Conservation (phyloP, 768 basidiomycete species). For the Suillus ampliporus region DNA sequence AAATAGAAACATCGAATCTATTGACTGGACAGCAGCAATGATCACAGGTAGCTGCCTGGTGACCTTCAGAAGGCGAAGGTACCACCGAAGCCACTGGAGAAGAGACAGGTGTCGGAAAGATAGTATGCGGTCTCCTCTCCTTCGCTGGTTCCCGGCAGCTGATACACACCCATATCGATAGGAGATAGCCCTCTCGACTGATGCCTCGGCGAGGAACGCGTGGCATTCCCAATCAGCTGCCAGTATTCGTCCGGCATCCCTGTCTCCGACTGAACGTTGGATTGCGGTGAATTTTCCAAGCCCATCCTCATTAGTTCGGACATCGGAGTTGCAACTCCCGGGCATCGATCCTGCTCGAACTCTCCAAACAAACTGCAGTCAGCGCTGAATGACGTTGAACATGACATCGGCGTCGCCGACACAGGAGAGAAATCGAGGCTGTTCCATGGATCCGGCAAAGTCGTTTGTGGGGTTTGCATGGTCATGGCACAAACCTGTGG, state of each 20-base stretch:
- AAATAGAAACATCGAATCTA: not conserved
- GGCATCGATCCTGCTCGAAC: not conserved
- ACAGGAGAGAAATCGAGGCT: not conserved
- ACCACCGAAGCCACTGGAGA: not conserved
- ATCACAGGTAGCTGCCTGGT: no score
- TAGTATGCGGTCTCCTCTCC: not conserved
- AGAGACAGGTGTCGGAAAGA: not conserved
- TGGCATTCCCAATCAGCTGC: not conserved
- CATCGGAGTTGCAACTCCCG: not conserved
- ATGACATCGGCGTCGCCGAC: not conserved
- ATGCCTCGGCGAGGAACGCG: not conserved
- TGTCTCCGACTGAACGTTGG: not conserved
- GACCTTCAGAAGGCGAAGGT: not conserved
- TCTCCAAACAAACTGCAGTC: not conserved
- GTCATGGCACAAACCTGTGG: not conserved
- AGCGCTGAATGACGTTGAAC: conserved; percentile 2
- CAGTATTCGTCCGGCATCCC: not conserved
- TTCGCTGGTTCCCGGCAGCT: not conserved
- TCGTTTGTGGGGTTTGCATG: not conserved
- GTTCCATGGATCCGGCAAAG: not conserved
- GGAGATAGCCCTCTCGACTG: conserved; percentile 5
- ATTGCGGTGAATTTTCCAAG: not conserved
- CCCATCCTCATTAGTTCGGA: not conserved
- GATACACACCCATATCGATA: conserved; percentile 3
- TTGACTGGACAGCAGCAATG: not conserved